Base-by-base conservation (phyloP, 148 eudicot genomes). In the Rhododendron simsii region DNA sequence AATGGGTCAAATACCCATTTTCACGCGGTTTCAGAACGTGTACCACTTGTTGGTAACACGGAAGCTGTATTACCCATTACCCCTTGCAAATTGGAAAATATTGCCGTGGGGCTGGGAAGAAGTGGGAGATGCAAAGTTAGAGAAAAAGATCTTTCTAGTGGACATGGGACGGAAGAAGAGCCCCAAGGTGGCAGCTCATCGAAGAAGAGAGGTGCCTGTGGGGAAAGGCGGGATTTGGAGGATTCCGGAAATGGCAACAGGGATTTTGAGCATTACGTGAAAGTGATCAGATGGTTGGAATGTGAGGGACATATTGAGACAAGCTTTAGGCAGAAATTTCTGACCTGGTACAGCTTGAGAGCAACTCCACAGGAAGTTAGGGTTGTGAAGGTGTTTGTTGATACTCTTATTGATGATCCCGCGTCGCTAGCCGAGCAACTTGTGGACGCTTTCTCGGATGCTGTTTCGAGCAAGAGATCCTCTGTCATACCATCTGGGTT, bases 311-410 rank as follows among this genome's bases (percentile, higher is more conserved):
- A 92, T 81, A 90, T 96, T 4, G 98, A 96, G 48, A 89, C 85
- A 67, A 88, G 85, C 85, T 96, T 96, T 87, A 91, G 98, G 88
- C 92, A 93, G 85, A 94, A 92, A 47, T 93, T 96, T 82, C 83
- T 96, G 85, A 96, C 98, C 15, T 96, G 98, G 98, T 96, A 94
- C 83, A 90, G 96, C 87, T 87, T 96, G 86, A 93, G 94, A 84
- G 98, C 98, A 71, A 92, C 93, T 39, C 88, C 93, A 30, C 94
- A 93, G 69, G 95, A 96, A 87, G 87, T 86, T n/a, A 91, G 95
- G 83, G 90, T 96, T 44, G 98, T 96, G 28, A 94, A 91, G 91
- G 96, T 90, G 16, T 96, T 94, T 47, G 91, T 96, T 0, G 96
- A 94, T 69, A 89, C 94, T 0, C 84, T 96, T 16, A 91, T 89